Evolutionary conservation across 345 rosid genomes (phyloP).

Genomic region (Odontarrhena argentea): DNA sequence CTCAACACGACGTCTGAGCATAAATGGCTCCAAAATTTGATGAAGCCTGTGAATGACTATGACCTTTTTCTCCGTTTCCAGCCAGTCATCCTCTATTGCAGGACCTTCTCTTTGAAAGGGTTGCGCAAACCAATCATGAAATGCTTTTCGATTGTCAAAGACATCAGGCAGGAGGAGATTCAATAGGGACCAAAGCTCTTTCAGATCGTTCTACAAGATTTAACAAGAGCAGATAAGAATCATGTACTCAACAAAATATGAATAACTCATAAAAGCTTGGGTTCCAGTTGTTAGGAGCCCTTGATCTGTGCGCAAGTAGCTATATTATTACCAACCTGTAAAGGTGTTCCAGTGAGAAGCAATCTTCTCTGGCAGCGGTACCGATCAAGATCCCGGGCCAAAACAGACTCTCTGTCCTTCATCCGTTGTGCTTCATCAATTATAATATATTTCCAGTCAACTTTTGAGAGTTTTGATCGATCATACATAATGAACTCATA

Average conservation of each 20-base stretch:
- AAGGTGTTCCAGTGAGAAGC: conserved; percentile 98
- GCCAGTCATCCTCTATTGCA: conserved; percentile 96
- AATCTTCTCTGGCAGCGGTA: conserved; percentile 99
- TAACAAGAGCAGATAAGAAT: conserved; percentile 17
- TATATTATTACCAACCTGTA: conserved; percentile 71
- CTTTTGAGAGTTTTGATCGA: conserved; percentile 92
- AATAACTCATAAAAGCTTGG: conserved; percentile 21
- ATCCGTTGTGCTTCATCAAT: conserved; percentile 99
- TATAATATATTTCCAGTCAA: conserved; percentile 97
- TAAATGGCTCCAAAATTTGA: conserved; percentile 99
- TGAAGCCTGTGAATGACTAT: conserved; percentile 98
- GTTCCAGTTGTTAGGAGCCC: conserved; percentile 23
- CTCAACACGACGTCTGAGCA: conserved; percentile 99
- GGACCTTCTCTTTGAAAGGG: conserved; percentile 94
- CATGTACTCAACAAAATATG: conserved; percentile 4
- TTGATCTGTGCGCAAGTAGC: conserved; percentile 18
- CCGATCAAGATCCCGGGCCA: conserved; percentile 99
- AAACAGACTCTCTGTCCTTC: conserved; percentile 99
- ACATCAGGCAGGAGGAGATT: conserved; percentile 99
- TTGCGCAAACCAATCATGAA: conserved; percentile 99
- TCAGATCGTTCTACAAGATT: conserved; percentile 87
- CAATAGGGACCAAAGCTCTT: conserved; percentile 98
- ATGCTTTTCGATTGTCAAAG: conserved; percentile 97
- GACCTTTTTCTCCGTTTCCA: conserved; percentile 99
- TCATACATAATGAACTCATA: conserved; percentile 99